A percentile compares a stretch with the other conserved stretches of the same genome.
phyloP scores from a whole-genome alignment of 371 early-diverging fungal species.

The Capniomyces stellatus region DNA sequence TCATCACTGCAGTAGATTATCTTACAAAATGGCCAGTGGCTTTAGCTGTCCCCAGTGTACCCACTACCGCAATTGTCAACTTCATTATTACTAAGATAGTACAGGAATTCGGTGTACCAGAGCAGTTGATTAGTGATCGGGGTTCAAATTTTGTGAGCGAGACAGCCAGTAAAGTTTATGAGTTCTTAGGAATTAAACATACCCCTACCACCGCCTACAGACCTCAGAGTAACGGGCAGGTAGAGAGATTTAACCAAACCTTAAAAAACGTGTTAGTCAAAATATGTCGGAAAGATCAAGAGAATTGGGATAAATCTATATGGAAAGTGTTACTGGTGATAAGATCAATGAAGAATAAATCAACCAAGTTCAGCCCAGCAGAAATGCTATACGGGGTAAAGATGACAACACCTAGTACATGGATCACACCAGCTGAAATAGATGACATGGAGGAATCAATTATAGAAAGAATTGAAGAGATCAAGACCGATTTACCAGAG shows the following conservation, averaged over 20 bases:
- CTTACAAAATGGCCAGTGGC: conserved; percentile 2
- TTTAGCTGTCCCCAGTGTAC: background rate
- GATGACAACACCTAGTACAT: background rate
- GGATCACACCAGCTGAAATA: background rate
- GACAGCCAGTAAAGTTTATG: conserved; percentile 1
- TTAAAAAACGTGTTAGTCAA: conserved; percentile 1
- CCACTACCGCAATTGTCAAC: conserved; percentile 8
- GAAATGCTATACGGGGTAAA: conserved; percentile 5
- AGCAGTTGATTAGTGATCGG: background rate
- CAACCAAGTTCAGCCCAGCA: background rate
- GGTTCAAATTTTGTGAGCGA: background rate
- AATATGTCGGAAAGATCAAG: background rate
- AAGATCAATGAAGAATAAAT: background rate
- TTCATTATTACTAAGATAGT: background rate
- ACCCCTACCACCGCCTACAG: conserved; percentile 10
- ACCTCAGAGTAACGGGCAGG: conserved; percentile 19
- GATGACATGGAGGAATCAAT: background rate
- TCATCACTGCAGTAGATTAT: background rate
- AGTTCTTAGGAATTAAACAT: conserved; percentile 7
- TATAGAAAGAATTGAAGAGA: background rate
- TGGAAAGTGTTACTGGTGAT: conserved; percentile 2
- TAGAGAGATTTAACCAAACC: conserved; percentile 20
- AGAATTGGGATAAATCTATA: conserved; percentile 2
- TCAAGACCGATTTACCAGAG: background rate
- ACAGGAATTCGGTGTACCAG: background rate